phyloP scores from a whole-genome alignment of 371 early-diverging fungal species.

The Mucor piriformis region DNA sequence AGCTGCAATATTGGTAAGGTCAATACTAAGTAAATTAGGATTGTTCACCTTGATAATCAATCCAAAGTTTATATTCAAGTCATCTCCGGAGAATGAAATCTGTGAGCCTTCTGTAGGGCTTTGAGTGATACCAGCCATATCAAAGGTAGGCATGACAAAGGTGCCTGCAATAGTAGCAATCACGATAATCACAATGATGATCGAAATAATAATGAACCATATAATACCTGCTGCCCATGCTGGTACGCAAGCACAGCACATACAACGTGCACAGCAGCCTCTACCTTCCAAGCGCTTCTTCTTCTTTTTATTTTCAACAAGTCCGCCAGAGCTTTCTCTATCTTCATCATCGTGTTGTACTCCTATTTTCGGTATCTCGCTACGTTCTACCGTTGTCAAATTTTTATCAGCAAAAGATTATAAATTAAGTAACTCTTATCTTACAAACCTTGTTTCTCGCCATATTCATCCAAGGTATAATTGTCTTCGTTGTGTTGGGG shows the following conservation, averaged over 20 bases:
- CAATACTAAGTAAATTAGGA: constrained; percentile 40
- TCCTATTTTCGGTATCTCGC: constrained; percentile 12
- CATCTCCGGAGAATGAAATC: constrained; percentile 25
- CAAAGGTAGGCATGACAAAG: constrained; percentile 42
- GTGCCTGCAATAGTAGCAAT: constrained; percentile 39
- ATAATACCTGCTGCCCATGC: constrained; percentile 42
- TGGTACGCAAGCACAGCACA: constrained; percentile 52
- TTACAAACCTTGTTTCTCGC: neutral
- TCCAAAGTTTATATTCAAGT: constrained; percentile 42
- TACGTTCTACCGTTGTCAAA: neutral
- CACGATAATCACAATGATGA: constrained; percentile 41
- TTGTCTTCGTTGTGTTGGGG: neutral
- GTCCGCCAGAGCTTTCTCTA: constrained; percentile 6
- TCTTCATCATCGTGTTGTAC: constrained; percentile 3
- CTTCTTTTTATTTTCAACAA: neutral
- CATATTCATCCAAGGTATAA: neutral
- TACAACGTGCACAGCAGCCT: constrained; percentile 37
- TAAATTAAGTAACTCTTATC: neutral
- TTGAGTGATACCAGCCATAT: constrained; percentile 33
- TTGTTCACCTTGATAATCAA: constrained; percentile 41
- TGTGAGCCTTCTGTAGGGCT: constrained; percentile 29
- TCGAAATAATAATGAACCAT: constrained; percentile 45
- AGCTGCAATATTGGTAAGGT: constrained; percentile 38
- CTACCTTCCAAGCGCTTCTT: constrained; percentile 34
- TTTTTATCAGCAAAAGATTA: too few relatives aligned